A percentile compares a stretch with the other conserved stretches of the same genome.
phyloP scores from a whole-genome alignment of 208 protist species.

The Willaertia magna region DNA sequence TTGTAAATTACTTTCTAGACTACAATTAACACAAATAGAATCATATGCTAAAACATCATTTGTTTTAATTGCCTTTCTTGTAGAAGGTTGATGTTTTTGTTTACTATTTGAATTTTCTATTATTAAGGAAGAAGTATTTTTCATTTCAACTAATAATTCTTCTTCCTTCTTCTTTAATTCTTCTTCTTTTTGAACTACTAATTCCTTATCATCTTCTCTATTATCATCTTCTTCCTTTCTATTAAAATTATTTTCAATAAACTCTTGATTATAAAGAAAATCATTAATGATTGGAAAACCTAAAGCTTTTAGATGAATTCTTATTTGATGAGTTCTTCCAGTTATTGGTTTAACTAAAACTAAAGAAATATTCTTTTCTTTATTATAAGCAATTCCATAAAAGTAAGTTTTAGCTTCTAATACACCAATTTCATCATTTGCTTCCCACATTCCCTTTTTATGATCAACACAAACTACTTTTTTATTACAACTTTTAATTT shows the following conservation, averaged over 20 bases:
- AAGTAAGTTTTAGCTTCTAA: neutral
- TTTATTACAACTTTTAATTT: neutral
- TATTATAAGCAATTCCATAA: neutral
- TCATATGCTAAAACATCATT: too few species aligned
- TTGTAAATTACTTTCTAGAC: neutral
- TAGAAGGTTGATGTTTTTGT: too few species aligned
- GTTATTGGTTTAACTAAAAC: constrained; percentile 58
- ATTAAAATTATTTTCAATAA: neutral
- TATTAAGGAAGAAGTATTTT: too few species aligned
- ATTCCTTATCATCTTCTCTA: too few species aligned
- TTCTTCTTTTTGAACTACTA: neutral
- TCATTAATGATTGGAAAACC: constrained; percentile 67
- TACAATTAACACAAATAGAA: neutral
- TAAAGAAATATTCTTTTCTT: constrained; percentile 20
- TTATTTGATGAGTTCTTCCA: constrained; percentile 74
- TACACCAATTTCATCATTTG: neutral
- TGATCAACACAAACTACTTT: neutral
- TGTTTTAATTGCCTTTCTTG: too few species aligned
- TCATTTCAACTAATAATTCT: too few species aligned
- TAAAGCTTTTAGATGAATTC: constrained; percentile 63
- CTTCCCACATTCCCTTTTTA: neutral
- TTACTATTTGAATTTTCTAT: too few species aligned
- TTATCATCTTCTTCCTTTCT: neutral
- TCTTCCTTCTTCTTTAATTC: too few species aligned
- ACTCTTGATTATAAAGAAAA: constrained; percentile 41